A percentile compares a stretch with the other conserved stretches of the same genome.
Evolutionary conservation across 305 asterid species (phyloP).

Genomic region (Salvia sclarea): DNA sequence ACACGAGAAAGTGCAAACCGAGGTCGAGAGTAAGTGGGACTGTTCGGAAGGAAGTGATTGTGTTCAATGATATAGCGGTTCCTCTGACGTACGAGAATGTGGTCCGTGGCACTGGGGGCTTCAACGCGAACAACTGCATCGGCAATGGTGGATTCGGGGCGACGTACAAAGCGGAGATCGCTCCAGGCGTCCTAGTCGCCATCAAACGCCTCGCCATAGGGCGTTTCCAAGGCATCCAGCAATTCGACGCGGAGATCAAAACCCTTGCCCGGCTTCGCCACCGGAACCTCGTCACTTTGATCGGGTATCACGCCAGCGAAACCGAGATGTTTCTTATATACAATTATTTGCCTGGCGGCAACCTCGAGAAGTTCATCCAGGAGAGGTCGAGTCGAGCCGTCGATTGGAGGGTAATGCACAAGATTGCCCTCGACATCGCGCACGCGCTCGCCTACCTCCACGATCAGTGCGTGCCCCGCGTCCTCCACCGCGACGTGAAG

Average conservation of each 20-base stretch:
- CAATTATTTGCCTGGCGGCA: constrained; percentile 82
- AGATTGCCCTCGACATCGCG: constrained; percentile 84
- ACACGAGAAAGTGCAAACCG: constrained; percentile 71
- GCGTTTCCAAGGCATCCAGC: constrained; percentile 87
- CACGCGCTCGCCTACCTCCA: constrained; percentile 90
- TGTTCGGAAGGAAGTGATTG: constrained; percentile 71
- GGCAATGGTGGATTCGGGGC: constrained; percentile 97
- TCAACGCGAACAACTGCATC: constrained; percentile 82
- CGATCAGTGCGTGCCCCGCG: constrained; percentile 92
- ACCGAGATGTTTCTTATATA: constrained; percentile 90
- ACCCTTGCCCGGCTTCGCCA: constrained; percentile 83
- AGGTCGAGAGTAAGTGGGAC: constrained; percentile 76
- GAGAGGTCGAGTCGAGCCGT: constrained; percentile 73
- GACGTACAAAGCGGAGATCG: constrained; percentile 85
- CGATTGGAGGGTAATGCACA: constrained; percentile 91
- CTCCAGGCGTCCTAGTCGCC: constrained; percentile 79
- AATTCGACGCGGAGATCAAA: constrained; percentile 82
- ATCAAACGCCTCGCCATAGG: constrained; percentile 81
- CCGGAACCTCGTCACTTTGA: constrained; percentile 81
- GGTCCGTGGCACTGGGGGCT: constrained; percentile 75
- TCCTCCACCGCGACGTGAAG: constrained; percentile 94
- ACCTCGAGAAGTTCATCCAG: constrained; percentile 83
- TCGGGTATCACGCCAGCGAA: constrained; percentile 88
- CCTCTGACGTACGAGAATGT: constrained; percentile 75
- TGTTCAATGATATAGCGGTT: constrained; percentile 69